Conservation (phyloP, 2,329 filamentous ascomycete species). For the Dendryphion nanum region DNA sequence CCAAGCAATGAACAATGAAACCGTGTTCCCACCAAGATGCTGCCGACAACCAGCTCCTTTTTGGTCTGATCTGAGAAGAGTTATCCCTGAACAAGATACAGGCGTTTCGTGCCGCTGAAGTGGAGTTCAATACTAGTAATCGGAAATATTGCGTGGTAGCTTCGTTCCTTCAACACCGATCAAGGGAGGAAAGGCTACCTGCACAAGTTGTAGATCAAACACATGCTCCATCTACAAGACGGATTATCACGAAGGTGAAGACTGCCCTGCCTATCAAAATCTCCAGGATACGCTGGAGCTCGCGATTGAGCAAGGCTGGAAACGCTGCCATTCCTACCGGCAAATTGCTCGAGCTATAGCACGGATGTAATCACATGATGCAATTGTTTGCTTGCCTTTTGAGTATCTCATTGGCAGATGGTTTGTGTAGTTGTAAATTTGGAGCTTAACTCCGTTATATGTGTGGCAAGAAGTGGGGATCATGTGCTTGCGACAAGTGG, state of each 20-base stretch:
- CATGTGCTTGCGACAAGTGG: slow-evolving; percentile 5
- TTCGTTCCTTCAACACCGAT: neutral
- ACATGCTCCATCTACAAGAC: neutral
- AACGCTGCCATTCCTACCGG: neutral
- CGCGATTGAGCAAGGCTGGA: neutral
- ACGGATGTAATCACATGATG: neutral
- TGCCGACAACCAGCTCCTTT: neutral
- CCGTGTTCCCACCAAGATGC: neutral
- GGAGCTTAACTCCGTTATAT: neutral
- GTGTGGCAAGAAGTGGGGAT: neutral
- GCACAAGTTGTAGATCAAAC: neutral
- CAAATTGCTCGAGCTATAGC: neutral
- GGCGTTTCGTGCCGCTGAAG: neutral
- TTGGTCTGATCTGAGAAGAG: neutral
- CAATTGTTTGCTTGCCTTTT: neutral
- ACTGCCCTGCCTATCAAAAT: neutral
- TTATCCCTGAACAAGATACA: neutral
- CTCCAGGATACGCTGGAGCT: neutral
- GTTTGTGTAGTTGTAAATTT: neutral
- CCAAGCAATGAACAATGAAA: neutral
- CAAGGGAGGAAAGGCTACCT: neutral
- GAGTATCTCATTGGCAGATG: neutral
- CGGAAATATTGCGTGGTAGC: neutral
- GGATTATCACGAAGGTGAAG: neutral
- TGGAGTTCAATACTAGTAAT: neutral